Evolutionary conservation across 345 rosid genomes (phyloP).

Genomic region (Microcos paniculata): DNA sequence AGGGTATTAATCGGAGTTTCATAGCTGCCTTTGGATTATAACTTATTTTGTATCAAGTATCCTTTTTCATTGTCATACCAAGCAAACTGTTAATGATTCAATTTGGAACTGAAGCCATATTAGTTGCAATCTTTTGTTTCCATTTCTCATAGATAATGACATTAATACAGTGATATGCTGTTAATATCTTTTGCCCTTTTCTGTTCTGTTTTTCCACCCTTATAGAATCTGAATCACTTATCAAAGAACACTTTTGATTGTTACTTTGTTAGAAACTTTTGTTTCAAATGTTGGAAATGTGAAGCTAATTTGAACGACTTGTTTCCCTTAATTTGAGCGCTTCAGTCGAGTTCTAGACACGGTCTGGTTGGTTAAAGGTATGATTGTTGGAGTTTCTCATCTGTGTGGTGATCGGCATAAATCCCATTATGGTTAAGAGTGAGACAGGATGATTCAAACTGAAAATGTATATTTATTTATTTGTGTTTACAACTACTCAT

Average conservation of each 20-base stretch:
- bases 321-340: not conserved
- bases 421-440: not conserved
- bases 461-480: not conserved
- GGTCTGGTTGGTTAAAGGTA: not conserved
- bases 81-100: not conserved
- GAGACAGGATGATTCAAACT: not conserved
- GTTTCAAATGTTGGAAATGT: not conserved
- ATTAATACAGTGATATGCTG: not conserved
- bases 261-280: not conserved
- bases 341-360: not conserved
- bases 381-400: not conserved
- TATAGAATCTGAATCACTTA: not conserved
- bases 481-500: not conserved
- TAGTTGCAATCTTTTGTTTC: not conserved
- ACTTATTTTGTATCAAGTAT: not conserved
- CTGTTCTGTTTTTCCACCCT: not conserved
- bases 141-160: not conserved
- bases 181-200: not conserved
- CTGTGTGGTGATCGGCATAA: not conserved
- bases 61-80: not conserved
- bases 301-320: not conserved
- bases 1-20: not conserved
- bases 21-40: not conserved
- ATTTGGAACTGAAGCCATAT: not conserved
- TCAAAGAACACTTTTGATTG: not conserved